Evolutionary conservation across 2,329 filamentous ascomycete genomes (phyloP).

Genomic region (Hypoxylon sp.): DNA sequence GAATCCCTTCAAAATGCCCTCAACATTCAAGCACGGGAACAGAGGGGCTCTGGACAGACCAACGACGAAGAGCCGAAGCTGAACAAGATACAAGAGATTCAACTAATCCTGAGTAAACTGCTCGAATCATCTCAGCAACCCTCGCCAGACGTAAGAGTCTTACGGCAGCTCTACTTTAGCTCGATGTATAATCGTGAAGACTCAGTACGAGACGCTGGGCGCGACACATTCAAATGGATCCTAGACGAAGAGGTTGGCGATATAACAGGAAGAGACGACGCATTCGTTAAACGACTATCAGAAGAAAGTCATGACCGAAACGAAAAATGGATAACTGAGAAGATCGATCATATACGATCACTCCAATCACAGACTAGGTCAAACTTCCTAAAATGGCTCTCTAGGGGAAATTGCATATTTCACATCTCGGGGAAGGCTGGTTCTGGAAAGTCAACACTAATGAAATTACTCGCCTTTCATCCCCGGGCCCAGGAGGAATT

Average conservation of each 20-base stretch:
- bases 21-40: too few species aligned
- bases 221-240: conserved; percentile 5
- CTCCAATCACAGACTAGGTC: conserved; percentile 6
- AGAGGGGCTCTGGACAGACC: too few species aligned
- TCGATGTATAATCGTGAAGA: conserved; percentile 15
- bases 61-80: neutral
- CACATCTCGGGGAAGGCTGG: conserved; percentile 5
- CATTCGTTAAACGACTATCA: neutral
- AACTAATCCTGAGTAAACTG: neutral
- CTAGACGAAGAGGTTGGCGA: neutral
- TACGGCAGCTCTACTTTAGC: conserved; percentile 16
- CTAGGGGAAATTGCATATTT: conserved; percentile 2
- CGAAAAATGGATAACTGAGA: neutral
- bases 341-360: neutral
- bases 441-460: conserved; percentile 15
- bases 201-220: conserved; percentile 4
- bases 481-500: conserved; percentile 2
- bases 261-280: neutral
- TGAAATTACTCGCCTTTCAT: conserved; percentile 18
- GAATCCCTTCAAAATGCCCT: neutral
- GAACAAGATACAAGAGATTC: neutral
- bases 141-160: conserved; percentile 12
- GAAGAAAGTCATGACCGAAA: too few species aligned
- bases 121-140: neutral
- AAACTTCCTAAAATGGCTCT: conserved; percentile 18